Evolutionary conservation across 768 basidiomycete genomes (phyloP), one percentile per base, ranked within the genome.

Genomic region (Psilocybe sp.): DNA sequence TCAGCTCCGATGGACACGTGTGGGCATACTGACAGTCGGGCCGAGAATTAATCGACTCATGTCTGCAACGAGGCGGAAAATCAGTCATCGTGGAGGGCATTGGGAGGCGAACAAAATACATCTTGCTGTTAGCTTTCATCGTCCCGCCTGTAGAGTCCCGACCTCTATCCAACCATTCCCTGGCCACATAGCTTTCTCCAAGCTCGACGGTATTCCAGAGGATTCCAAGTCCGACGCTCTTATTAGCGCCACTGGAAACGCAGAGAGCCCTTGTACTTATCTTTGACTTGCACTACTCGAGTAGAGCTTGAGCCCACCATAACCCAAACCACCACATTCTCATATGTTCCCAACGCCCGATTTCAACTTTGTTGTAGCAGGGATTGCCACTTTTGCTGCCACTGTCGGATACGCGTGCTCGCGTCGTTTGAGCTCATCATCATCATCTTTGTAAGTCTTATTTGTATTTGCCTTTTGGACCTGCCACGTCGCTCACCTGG

Each of bases 331-430:
- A 28, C 28, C 35, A 35, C 40, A 9, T 15, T 36, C 11, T 14
- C 39, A 34, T 36, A 82, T 79, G 76, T 64, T 81, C 53, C 77
- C 78, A 44, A 69, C 76, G 13, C 67, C 68, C 46, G 81, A 82
- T 52, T 69, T 81, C 60, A 80, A 77, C 64, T 70, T 80, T 51
- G 75, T 80, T 23, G 73, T 80, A 48, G 78, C 74, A 45, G 78
- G 80, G 52, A 68, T 84, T 49, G 80, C 81, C 28, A 81, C 81
- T 13, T 74, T 82, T 54, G 80, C 81, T 47, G 81, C 80, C 7
- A 79, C 78, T 12, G 73, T 82, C 19, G 79, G 81, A 44, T 84
- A 82, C 54, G 78, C 79, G 3, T 81, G 72, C 53, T 66, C 75
- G 16, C 76, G 80, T 44, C 76, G 74, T 49, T 57, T 66, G 40